These are phyloP conservation scores for Blepharisma japonicum DNA, from an alignment of 73 alveolate genomes.

Conservation along the genomic window DNA sequence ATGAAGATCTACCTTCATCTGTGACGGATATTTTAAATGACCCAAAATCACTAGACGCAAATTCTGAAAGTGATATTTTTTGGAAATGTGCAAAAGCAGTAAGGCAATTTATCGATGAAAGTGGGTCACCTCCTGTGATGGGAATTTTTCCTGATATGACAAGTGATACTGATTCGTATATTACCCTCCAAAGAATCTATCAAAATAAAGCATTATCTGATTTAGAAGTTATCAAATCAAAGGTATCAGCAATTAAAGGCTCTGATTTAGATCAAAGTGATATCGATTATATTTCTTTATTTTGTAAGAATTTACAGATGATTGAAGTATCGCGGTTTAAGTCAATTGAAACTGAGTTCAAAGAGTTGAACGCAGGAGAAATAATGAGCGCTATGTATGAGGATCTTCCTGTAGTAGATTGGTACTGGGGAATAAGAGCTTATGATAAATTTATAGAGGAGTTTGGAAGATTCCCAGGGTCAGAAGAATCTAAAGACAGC, in stretches of 20 bases:
- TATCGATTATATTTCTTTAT: slow-evolving; percentile 41
- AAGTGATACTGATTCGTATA: slow-evolving; percentile 72
- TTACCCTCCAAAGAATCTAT: slow-evolving; percentile 70
- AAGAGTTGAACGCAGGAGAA: slow-evolving; percentile 45
- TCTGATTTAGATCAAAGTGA: slow-evolving; percentile 45
- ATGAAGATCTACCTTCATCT: slow-evolving; percentile 38
- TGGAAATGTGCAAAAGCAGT: slow-evolving; percentile 74
- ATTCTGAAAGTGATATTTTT: slow-evolving; percentile 47
- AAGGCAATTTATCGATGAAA: slow-evolving; percentile 56
- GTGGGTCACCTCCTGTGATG: slow-evolving; percentile 76
- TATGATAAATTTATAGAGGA: slow-evolving; percentile 66
- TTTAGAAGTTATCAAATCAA: slow-evolving; percentile 47
- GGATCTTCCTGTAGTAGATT: slow-evolving; percentile 60
- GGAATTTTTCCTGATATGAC: slow-evolving; percentile 95
- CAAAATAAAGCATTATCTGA: slow-evolving; percentile 73
- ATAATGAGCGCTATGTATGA: slow-evolving; percentile 51
- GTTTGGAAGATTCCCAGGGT: slow-evolving; percentile 70
- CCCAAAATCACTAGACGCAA: slow-evolving; percentile 36
- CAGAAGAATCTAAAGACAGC: slow-evolving; percentile 50
- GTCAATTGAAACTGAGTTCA: slow-evolving; percentile 53
- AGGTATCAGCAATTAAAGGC: slow-evolving; percentile 25
- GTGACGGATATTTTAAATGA: slow-evolving; percentile 25
- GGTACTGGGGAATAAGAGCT: slow-evolving; percentile 88
- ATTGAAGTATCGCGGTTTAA: slow-evolving; percentile 33
- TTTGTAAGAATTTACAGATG: slow-evolving; percentile 55